Base-by-base conservation (phyloP, 2,329 filamentous ascomycete species). In the Fusarium duplospermum region DNA sequence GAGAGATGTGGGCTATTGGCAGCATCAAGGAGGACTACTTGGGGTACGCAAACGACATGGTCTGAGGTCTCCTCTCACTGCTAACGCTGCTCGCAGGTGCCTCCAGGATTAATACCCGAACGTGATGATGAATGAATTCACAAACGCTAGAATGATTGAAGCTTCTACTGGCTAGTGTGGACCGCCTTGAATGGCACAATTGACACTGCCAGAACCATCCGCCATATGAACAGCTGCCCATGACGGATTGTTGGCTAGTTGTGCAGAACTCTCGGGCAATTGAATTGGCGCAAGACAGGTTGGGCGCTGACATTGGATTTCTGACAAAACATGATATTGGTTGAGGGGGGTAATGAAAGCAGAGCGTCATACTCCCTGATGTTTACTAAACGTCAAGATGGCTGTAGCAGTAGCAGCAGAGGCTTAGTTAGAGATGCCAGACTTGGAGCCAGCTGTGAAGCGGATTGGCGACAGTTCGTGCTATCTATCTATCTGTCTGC, bases 1-100 rank as follows among this genome's bases (percentile, higher is more conserved):
- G 94, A 72, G 93, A 94, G 82, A 97, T 99, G 90, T 98, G 93
- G 89, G 96, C 96, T 40, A 97, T 99, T 82, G 96, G 95, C 70
- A 98, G 94, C 77, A 98, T 99, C 86, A 98, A 97, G 85, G 96
- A 93, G 81, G 91, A 93, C 80, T 93, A 92, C 79, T 87, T 93
- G 45, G 91, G 91, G 91, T 92, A 87, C 54, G 80, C 61, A 56
- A 11, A 63, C 8, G 38, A 24, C 62, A 16, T 22, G 27, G 24
- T 35, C 52, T 29, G 27, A 16, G 31, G 47, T 59, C 22, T 47
- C 22, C 27, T 24, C n/a, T 27, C 35, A 35, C 63, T 70, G 62
- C 71, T 79, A 64, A 78, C 62, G 7, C 38, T 35, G 3, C 47
- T 56, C 27, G 38, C 56, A 82, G 80, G 54, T 82, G 80, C 61